Base-by-base conservation (phyloP, 106 monocot species). In the Amphibolis antarctica region DNA sequence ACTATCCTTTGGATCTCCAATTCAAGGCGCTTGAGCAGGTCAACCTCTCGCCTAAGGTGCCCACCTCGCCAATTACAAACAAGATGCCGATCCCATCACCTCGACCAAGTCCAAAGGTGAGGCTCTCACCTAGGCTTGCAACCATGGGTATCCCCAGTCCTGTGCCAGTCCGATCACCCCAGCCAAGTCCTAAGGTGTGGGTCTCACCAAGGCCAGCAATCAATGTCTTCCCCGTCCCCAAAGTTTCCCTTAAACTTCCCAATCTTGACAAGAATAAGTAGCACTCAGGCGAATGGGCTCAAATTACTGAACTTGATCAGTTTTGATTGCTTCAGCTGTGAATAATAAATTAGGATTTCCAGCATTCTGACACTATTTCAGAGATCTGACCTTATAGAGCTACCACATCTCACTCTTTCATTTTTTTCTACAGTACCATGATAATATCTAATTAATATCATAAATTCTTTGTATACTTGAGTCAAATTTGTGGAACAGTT, bases 31-130 rank as follows among this genome's bases (percentile, higher is more conserved):
- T 76, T 5, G 81, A 81, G 57, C 81, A 81, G 43, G 81, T 81
- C 25, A 68, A 61, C 52, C 68, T 76, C 28, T 81, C 81, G 2
- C 76, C 76, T 4, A 63, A 72, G 27, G 31, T 67, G 0, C 9
- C 42, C 0, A 19, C 69, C 26, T 55, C 79, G 1, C 65, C 74
- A 0, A 20, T 15, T 5, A 64, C 70, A 19, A 49, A 44, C 60
- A 88, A 69, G 64, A 63, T 61, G 22, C 93, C 93, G 0, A 82
- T 94, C 22, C 86, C 86, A 12, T 94, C 93, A 0, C 93, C 93
- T n/a, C 78, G 93, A 5, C 93, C 93, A 3, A 84, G 86, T 24
- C 83, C 83, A 0, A 72, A 53, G 24, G 57, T 86, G 63, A 82
- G 71, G 45, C 75, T 94, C 19, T 94, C 93, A 0, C 88, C 88